Base-by-base conservation (phyloP, 306 rosid species). In the Cucurbita maxima region DNA sequence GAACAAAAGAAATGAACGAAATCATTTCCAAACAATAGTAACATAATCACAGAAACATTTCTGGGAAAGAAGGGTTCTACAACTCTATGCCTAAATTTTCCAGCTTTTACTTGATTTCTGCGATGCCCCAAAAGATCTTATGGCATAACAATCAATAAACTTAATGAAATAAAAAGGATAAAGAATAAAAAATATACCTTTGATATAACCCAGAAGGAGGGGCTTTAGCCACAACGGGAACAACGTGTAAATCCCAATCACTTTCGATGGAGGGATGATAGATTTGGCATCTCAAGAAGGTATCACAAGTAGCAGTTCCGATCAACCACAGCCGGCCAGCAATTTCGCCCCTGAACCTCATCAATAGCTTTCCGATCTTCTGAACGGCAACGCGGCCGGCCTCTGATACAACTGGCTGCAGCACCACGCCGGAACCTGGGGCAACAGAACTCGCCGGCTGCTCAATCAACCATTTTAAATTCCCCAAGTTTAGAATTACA, bases 201-300 rank as follows among this genome's bases (percentile, higher is more conserved):
- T 89, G 84, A 76, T 89, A 87, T 77, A 89, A 77, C 63, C 87
- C 86, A 16, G 90, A 88, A 38, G 74, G 81, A 59, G 90, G 91
- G 12, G 86, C 68, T 81, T 90, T 89, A 37, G 79, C 77, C 30
- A 97, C 82, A 76, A 91, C 81, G 15, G 97, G 88, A 54, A 95
- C 90, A 7, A 95, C 96, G 82, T 95, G 97, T 61, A 95, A 90
- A 95, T 95, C 96, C 99, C 99, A 95, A 82, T 91, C 96, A 73
- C 70, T 88, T 79, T 95, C 99, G 88, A 95, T 91, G 74, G 96
- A 85, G 66, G 97, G 96, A 78, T 95, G 96, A 81, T 91, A 91
- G 18, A 95, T 97, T 81, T 91, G 97, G 79, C 99, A 95, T 79
- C 97, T 88, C 90, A 95, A 84, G 51, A 88, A 95, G n/a, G 99